Conservation (phyloP, 78 protist species). For the Goniomonas avonlea region DNA sequence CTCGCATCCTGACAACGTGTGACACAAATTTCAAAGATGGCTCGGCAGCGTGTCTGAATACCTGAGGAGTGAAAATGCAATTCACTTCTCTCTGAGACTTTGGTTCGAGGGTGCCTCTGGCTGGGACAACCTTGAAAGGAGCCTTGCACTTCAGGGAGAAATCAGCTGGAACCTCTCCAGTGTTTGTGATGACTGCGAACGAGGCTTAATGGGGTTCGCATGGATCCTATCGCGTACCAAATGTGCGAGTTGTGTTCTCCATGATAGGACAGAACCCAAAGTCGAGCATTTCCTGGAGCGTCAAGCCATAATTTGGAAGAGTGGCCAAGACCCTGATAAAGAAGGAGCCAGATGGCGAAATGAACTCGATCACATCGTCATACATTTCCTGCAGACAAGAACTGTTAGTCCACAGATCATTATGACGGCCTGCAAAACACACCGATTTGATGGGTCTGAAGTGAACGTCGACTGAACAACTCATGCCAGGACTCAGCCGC, state of each 20-base stretch:
- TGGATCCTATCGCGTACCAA: too few relatives aligned
- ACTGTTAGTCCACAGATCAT: too few relatives aligned
- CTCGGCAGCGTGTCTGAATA: too few relatives aligned
- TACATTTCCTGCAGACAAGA: not conserved
- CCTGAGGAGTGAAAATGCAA: not conserved
- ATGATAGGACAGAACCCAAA: slow-evolving; percentile 6
- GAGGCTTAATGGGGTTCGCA: too few relatives aligned
- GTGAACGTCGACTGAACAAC: not conserved
- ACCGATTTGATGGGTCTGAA: slow-evolving; percentile 13
- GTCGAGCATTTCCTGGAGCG: slow-evolving; percentile 6
- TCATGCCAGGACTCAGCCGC: slow-evolving; percentile 11
- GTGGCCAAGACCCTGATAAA: not conserved
- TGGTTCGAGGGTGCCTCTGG: not conserved
- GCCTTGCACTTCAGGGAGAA: not conserved
- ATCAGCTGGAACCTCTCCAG: slow-evolving; percentile 15
- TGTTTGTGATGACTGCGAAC: not conserved
- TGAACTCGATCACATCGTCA: slow-evolving; percentile 23
- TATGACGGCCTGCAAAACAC: too few relatives aligned
- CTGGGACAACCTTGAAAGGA: not conserved
- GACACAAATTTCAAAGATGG: too few relatives aligned
- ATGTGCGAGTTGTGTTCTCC: not conserved
- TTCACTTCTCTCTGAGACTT: not conserved
- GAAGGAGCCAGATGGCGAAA: not conserved
- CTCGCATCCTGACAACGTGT: slow-evolving; percentile 3
- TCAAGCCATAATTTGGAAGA: not conserved